Percentiles rank a stretch among this genome's conserved stretches.
phyloP scores from a whole-genome alignment of 352 stramenopile species.

The Pythium brachiatum region DNA sequence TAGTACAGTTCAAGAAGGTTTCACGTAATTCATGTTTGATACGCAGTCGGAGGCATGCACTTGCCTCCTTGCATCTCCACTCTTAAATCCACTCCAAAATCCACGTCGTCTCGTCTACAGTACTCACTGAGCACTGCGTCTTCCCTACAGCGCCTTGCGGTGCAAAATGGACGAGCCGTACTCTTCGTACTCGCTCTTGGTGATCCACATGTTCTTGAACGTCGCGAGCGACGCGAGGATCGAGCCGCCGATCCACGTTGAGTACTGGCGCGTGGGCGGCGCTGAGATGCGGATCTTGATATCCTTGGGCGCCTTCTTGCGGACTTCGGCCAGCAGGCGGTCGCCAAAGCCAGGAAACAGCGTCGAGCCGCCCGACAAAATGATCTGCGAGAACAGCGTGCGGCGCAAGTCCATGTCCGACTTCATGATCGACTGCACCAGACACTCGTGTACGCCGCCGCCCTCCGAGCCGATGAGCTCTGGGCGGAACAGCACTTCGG shows the following conservation, averaged over 20 bases:
- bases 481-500: constrained; percentile 68
- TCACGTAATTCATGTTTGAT: constrained; percentile 5
- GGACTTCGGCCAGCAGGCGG: constrained; percentile 92
- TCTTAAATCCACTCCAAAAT: background rate
- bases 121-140: background rate
- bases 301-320: constrained; percentile 86
- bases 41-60: background rate
- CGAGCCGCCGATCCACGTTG: constrained; percentile 97
- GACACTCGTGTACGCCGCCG: constrained; percentile 76
- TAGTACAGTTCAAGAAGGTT: background rate
- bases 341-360: constrained; percentile 95
- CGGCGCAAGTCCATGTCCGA: constrained; percentile 96
- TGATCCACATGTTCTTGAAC: constrained; percentile 99
- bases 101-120: background rate
- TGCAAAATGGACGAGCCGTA: constrained; percentile 96
- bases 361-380: constrained; percentile 93
- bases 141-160: constrained; percentile 90
- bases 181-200: constrained; percentile 98
- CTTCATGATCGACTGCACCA: constrained; percentile 95
- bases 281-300: constrained; percentile 96
- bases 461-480: constrained; percentile 66
- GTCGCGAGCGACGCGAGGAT: constrained; percentile 96
- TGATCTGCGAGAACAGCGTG: constrained; percentile 92
- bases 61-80: background rate
- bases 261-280: constrained; percentile 93